Evolutionary conservation across 768 basidiomycete species (phyloP), one percentile per base, ranked within the genome.

Genomic region (Amanita exitialis): DNA sequence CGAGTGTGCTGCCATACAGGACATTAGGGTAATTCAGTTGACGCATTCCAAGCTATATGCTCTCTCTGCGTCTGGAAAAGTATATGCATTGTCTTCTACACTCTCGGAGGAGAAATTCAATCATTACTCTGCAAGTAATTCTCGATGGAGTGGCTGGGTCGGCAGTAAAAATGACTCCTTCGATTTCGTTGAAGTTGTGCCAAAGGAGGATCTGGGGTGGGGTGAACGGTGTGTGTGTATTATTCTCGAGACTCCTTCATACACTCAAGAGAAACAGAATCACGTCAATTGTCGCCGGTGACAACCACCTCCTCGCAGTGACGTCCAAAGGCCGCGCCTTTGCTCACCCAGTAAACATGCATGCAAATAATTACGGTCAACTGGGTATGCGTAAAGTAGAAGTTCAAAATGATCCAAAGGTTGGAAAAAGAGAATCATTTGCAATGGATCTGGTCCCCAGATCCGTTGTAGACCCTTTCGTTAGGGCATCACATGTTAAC

Each of bases 291-390:
- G 77, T 82, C 3, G 78, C 85, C 2, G 92, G 93, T 12, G 64
- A 69, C 12, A 78, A 83, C 59, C 86, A 88, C 60, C 67, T 88
- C 8, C 74, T 88, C n/a, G 84, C 80, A 3, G 62, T 86, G 36
- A 85, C 86, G 7, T 83, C 80, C 8, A 70, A 69, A 27, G 91
- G 91, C 2, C 83, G 90, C 43, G 76, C 86, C 4, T 92, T 87
- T 61, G 77, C 82, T 2, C 80, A 90, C 59, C 89, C 93, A 0
- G 71, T 89, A 38, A 79, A 78, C 55, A 79, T 79, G 55, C 63
- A 75, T 7, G 92, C 86, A 25, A 97, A 97, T 65, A 68, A 76
- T 1, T 78, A 82, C 61, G 87, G 89, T 1, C 93, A 96, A 62
- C 79, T 97, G 6, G 93, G 92, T 6, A 74, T 87, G 57, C 78